A percentile compares a stretch with the other conserved stretches of the same genome.
These are phyloP conservation scores for Pyrenophora graminea DNA, from an alignment of 2,329 filamentous ascomycete genomes.

Conservation along the genomic window DNA sequence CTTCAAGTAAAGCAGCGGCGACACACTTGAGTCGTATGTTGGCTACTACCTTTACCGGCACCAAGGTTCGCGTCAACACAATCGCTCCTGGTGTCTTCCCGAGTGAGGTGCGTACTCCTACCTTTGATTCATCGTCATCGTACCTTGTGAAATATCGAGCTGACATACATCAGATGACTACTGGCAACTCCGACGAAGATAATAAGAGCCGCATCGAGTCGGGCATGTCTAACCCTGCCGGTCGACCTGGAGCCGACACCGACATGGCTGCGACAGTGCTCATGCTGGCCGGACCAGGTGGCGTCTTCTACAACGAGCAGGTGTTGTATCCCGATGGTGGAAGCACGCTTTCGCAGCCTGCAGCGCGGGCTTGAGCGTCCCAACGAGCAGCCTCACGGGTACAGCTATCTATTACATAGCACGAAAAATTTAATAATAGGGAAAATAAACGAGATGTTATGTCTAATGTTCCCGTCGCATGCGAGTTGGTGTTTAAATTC, in stretches of 20 bases:
- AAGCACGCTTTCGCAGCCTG: constrained; percentile 19
- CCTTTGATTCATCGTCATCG: not conserved
- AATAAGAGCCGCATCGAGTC: constrained; percentile 54
- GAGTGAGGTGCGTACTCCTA: constrained; percentile 31
- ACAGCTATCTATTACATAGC: too few relatives aligned
- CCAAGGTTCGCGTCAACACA: constrained; percentile 47
- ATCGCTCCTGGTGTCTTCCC: constrained; percentile 52
- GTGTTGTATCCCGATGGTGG: constrained; percentile 57
- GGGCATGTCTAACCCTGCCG: constrained; percentile 51
- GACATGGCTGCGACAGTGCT: constrained; percentile 50
- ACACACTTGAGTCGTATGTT: constrained; percentile 54
- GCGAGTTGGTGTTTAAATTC: too few relatives aligned
- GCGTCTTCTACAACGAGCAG: constrained; percentile 59
- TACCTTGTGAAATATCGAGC: not conserved
- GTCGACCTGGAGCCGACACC: constrained; percentile 42
- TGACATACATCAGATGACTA: constrained; percentile 51
- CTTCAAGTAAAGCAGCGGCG: constrained; percentile 53
- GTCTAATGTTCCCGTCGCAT: too few relatives aligned
- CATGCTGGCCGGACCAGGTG: constrained; percentile 56
- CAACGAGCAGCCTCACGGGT: constrained; percentile 44
- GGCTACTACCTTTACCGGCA: constrained; percentile 50
- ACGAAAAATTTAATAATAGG: too few relatives aligned
- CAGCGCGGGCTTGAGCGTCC: constrained; percentile 46
- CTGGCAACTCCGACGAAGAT: constrained; percentile 50
- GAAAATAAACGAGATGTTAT: too few relatives aligned